These are phyloP conservation scores for Pisolithus orientalis DNA, from an alignment of 768 basidiomycete species.

Conservation along the genomic window DNA sequence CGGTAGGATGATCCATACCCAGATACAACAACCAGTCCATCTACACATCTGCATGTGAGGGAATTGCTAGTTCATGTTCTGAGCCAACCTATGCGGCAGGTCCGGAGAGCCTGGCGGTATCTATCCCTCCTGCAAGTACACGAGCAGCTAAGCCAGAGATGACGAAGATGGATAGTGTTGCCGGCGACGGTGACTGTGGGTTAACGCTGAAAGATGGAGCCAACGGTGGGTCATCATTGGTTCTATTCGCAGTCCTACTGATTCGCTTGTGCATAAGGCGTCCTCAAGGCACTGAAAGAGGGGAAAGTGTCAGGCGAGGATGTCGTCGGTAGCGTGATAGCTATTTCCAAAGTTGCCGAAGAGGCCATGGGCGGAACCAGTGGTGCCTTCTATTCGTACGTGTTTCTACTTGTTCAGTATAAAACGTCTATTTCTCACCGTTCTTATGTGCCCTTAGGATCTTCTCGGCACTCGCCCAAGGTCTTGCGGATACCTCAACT, in stretches of 20 bases:
- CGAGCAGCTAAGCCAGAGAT: slow-evolving; percentile 70
- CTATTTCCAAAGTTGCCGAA: slow-evolving; percentile 70
- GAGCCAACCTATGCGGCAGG: slow-evolving; percentile 29
- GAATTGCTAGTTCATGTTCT: slow-evolving; percentile 48
- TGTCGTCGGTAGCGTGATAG: slow-evolving; percentile 56
- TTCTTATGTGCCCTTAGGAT: slow-evolving; percentile 45
- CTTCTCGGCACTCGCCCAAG: slow-evolving; percentile 81
- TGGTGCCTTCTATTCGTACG: slow-evolving; percentile 86
- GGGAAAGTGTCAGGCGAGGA: slow-evolving; percentile 57
- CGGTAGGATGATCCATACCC: slow-evolving; percentile 4
- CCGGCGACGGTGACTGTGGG: slow-evolving; percentile 84
- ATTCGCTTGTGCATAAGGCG: slow-evolving; percentile 33
- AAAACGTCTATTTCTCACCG: neutral
- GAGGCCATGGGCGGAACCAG: slow-evolving; percentile 89
- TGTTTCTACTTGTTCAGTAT: slow-evolving; percentile 9
- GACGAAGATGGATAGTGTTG: slow-evolving; percentile 84
- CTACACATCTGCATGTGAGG: slow-evolving; percentile 51
- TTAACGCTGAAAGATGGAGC: slow-evolving; percentile 71
- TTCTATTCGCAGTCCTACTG: neutral
- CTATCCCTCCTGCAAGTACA: slow-evolving; percentile 6
- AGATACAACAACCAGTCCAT: slow-evolving; percentile 6
- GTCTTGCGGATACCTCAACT: slow-evolving; percentile 40
- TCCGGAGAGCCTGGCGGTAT: slow-evolving; percentile 8
- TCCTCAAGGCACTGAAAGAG: slow-evolving; percentile 50
- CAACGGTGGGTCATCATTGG: slow-evolving; percentile 37